A percentile compares a stretch with the other conserved stretches of the same genome.
These are phyloP conservation scores for Cladochytrium replicatum DNA, from an alignment of 192 early-diverging fungal genomes.

Conservation along the genomic window DNA sequence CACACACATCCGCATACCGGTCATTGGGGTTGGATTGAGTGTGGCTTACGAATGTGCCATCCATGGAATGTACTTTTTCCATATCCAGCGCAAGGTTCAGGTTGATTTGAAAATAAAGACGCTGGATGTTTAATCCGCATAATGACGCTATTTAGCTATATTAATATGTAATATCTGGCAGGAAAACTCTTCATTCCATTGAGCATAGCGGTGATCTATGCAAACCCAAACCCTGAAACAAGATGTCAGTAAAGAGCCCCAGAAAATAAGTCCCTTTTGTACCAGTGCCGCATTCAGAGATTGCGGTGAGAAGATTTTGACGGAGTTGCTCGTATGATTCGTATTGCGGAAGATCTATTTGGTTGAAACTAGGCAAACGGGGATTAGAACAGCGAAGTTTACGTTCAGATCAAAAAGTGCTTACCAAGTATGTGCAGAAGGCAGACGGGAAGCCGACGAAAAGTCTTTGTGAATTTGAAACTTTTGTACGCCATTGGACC, in stretches of 20 bases:
- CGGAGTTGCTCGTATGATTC: constrained; percentile 84
- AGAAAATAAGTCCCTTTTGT: not conserved
- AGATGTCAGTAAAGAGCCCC: not conserved
- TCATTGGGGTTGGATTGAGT: too few relatives aligned
- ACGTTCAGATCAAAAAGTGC: constrained; percentile 3
- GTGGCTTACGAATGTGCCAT: too few relatives aligned
- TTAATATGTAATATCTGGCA: too few relatives aligned
- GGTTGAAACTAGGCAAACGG: constrained; percentile 70
- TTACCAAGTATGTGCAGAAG: constrained; percentile 96
- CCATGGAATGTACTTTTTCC: too few relatives aligned
- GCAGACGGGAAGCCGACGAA: constrained; percentile 71
- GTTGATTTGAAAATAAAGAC: too few relatives aligned
- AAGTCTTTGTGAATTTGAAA: constrained; percentile 99
- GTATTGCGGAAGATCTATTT: constrained; percentile 91
- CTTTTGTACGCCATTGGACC: constrained; percentile 88
- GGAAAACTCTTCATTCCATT: too few relatives aligned
- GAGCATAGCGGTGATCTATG: too few relatives aligned
- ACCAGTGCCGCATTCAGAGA: constrained; percentile 83
- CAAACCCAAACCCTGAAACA: constrained; percentile 63
- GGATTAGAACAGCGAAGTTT: constrained; percentile 5
- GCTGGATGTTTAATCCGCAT: too few relatives aligned
- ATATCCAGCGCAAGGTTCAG: too few relatives aligned
- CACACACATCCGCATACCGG: too few relatives aligned
- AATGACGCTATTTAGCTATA: too few relatives aligned
- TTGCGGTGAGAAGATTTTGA: constrained; percentile 70